Conservation (phyloP, 2,329 filamentous ascomycete genomes). For the Calonectria pseudoreteaudii region DNA sequence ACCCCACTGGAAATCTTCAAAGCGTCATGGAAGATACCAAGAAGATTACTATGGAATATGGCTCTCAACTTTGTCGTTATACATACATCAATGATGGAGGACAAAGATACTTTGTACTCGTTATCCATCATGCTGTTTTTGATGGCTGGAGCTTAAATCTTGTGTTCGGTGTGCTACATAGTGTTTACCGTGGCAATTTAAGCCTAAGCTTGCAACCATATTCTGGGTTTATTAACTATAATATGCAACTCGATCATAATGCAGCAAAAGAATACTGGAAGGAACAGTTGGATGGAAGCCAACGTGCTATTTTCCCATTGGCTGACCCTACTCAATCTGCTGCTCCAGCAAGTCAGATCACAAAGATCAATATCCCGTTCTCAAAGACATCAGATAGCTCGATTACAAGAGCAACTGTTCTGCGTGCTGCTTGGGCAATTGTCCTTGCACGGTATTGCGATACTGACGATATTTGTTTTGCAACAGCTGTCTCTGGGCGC, state of each 20-base stretch:
- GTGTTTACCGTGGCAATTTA: neutral
- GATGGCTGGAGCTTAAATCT: conserved; percentile 17
- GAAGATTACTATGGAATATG: neutral
- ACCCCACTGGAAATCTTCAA: neutral
- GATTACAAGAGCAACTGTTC: conserved; percentile 26
- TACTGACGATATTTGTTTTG: conserved; percentile 54
- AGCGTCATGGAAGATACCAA: neutral
- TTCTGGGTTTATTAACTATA: conserved; percentile 6
- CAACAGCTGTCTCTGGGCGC: conserved; percentile 56
- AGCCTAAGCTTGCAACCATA: neutral
- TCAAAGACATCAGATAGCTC: neutral
- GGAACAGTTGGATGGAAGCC: conserved; percentile 51
- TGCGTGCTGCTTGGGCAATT: conserved; percentile 60
- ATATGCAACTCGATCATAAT: neutral
- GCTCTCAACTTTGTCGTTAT: neutral
- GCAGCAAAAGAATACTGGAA: neutral
- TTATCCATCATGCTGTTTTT: conserved; percentile 10
- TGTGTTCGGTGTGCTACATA: neutral
- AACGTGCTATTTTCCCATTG: conserved; percentile 46
- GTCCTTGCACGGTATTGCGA: conserved; percentile 62
- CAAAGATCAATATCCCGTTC: neutral
- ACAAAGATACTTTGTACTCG: conserved; percentile 7
- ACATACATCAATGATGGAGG: neutral
- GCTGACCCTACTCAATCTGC: neutral
- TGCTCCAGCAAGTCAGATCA: conserved; percentile 50